Evolutionary conservation across 2,329 filamentous ascomycete genomes (phyloP).

Genomic region (Exophiala dermatitidis): DNA sequence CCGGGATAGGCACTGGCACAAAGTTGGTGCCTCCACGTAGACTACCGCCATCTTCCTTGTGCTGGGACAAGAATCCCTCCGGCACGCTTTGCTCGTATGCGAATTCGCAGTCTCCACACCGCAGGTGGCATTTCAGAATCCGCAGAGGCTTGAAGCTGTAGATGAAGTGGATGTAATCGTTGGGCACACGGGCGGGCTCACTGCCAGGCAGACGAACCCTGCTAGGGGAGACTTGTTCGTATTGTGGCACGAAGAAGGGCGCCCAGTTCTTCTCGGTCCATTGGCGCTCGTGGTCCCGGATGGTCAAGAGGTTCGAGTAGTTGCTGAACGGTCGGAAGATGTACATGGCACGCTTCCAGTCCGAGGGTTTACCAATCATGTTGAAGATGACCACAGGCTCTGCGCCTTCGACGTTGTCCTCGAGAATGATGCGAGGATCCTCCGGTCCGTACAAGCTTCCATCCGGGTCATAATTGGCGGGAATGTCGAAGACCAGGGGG

Average conservation of each 20-base stretch:
- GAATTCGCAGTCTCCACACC: conserved; percentile 20
- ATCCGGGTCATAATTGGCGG: conserved; percentile 20
- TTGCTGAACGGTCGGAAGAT: conserved; percentile 27
- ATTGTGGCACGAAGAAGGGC: conserved; percentile 24
- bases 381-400: conserved; percentile 29
- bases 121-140: conserved; percentile 21
- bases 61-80: conserved; percentile 13
- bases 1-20: conserved; percentile 19
- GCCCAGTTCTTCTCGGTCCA: conserved; percentile 27
- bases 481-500: conserved; percentile 25
- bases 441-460: conserved; percentile 26
- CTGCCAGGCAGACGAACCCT: conserved; percentile 4
- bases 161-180: conserved; percentile 25
- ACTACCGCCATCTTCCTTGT: conserved; percentile 18
- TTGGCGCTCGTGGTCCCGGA: conserved; percentile 17
- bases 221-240: conserved; percentile 6
- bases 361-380: conserved; percentile 24
- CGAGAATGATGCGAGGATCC: conserved; percentile 27
- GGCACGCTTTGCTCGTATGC: conserved; percentile 20
- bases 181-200: conserved; percentile 11
- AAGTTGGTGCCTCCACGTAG: conserved; percentile 27
- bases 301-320: conserved; percentile 22
- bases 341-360: conserved; percentile 25
- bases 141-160: conserved; percentile 22
- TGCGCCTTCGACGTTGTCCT: conserved; percentile 26